These are phyloP conservation scores for Trichoderma orchidacearum DNA, from an alignment of 495 filamentous ascomycete species.

Conservation along the genomic window DNA sequence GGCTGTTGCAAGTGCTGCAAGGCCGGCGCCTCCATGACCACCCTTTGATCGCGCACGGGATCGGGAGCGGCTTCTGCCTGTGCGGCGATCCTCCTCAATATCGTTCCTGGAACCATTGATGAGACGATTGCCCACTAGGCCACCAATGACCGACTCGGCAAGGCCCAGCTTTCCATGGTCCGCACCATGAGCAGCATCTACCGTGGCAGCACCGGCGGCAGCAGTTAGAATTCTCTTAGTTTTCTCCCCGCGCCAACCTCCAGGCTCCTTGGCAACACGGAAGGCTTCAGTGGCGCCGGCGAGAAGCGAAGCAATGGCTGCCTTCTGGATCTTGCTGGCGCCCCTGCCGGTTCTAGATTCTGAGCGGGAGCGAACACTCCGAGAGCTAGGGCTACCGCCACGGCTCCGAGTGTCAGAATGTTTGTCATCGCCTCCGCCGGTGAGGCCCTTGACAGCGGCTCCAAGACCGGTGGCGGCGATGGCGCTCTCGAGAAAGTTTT, in stretches of 20 bases:
- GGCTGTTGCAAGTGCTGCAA: constrained; percentile 57
- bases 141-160: constrained; percentile 69
- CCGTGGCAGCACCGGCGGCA: constrained; percentile 68
- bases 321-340: constrained; percentile 63
- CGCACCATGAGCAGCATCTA: constrained; percentile 65
- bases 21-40: constrained; percentile 25
- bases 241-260: constrained; percentile 73
- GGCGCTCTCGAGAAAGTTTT: constrained; percentile 61
- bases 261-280: constrained; percentile 70
- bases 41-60: constrained; percentile 38
- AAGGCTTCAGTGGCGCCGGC: constrained; percentile 84
- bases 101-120: constrained; percentile 60
- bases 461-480: constrained; percentile 55
- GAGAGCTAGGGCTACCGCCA: constrained; percentile 35
- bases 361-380: constrained; percentile 25
- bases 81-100: constrained; percentile 38
- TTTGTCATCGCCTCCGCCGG: constrained; percentile 30
- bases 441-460: constrained; percentile 41
- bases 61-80: constrained; percentile 34
- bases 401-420: constrained; percentile 33
- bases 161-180: constrained; percentile 51
- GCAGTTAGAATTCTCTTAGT: constrained; percentile 79
- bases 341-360: constrained; percentile 35
- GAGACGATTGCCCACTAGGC: constrained; percentile 67
- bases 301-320: constrained; percentile 71